Evolutionary conservation across 257 asterid genomes (phyloP).

Genomic region (Solanum chmielewskii): DNA sequence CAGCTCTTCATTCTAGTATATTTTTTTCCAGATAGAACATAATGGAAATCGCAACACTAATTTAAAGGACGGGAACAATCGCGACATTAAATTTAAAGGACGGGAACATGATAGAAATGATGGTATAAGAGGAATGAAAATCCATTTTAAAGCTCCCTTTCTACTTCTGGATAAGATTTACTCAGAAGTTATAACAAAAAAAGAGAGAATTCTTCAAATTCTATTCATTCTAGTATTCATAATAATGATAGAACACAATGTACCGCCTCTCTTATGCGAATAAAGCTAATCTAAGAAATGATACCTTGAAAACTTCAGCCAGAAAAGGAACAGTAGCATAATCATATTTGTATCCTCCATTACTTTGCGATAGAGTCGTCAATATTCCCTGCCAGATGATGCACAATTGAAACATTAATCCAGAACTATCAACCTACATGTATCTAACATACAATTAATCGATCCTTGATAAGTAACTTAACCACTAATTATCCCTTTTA

Average conservation of each 20-base stretch:
- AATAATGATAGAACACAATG: neutral
- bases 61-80: neutral
- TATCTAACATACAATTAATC: neutral
- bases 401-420: neutral
- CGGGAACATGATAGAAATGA: neutral
- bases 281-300: neutral
- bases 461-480: neutral
- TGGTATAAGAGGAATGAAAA: neutral
- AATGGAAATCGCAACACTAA: neutral
- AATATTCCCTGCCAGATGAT: conserved; percentile 58
- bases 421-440: neutral
- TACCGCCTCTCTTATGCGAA: neutral
- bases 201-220: neutral
- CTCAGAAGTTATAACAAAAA: neutral
- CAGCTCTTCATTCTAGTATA: neutral
- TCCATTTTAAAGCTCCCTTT: neutral
- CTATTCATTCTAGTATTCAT: neutral
- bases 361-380: conserved; percentile 83
- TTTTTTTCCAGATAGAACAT: neutral
- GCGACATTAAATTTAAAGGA: neutral
- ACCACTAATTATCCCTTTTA: neutral
- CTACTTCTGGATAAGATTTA: neutral
- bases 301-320: conserved; percentile 94
- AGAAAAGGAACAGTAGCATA: conserved; percentile 97
- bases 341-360: conserved; percentile 81